Conservation (phyloP, 1,139 yeast species). For the Taphrina wiesneri region DNA sequence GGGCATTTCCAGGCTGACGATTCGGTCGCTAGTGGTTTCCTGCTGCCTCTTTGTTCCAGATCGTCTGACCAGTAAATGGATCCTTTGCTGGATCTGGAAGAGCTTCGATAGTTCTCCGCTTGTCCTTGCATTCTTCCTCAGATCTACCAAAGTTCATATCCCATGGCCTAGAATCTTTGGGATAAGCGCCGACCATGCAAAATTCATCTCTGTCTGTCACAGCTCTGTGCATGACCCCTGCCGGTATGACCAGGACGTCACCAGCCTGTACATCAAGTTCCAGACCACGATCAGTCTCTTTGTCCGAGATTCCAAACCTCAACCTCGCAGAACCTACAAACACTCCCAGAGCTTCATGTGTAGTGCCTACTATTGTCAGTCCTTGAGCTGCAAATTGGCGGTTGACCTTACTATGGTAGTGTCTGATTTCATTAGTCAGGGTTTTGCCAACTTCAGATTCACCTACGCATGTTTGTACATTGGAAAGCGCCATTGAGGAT, state of each 20-base stretch:
- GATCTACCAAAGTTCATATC: slow-evolving; percentile 1
- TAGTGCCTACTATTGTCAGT: not conserved
- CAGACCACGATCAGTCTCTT: not conserved
- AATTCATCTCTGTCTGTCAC: not conserved
- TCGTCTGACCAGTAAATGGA: not conserved
- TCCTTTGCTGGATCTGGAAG: not conserved
- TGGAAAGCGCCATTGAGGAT: slow-evolving; percentile 9
- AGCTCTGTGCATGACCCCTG: slow-evolving; percentile 6
- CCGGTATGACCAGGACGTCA: slow-evolving; percentile 6
- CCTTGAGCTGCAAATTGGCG: not conserved
- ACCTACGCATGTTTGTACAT: slow-evolving; percentile 19
- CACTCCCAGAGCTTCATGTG: slow-evolving; percentile 11
- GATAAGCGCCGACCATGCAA: slow-evolving; percentile 13
- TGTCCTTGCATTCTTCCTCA: not conserved
- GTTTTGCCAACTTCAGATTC: not conserved
- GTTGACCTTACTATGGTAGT: not conserved
- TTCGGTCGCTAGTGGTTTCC: no score
- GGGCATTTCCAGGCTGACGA: no score
- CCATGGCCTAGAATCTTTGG: not conserved
- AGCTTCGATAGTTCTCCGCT: not conserved
- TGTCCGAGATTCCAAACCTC: slow-evolving; percentile 4
- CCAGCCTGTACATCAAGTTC: slow-evolving; percentile 1
- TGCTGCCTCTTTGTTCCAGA: not conserved
- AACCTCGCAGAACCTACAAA: not conserved
- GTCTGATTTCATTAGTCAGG: not conserved